These are phyloP conservation scores for Chaetoscypha palmicola DNA, from an alignment of 2,329 filamentous ascomycete species.

Conservation along the genomic window DNA sequence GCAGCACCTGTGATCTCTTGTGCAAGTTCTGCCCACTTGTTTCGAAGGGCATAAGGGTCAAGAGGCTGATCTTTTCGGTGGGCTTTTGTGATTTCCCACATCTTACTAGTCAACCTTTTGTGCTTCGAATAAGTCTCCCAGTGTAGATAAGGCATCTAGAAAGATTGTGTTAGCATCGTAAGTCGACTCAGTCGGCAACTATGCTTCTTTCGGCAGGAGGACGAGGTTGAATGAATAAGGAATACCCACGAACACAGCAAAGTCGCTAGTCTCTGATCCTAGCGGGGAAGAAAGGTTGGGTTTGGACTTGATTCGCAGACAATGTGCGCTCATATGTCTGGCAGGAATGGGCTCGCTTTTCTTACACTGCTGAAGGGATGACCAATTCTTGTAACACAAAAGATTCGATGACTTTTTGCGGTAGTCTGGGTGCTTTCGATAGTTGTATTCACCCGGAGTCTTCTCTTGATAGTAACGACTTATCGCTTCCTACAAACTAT, in stretches of 20 bases:
- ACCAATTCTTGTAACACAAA: constrained; percentile 4
- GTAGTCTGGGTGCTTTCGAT: not conserved
- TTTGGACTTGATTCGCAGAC: not conserved
- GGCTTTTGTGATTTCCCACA: too few relatives aligned
- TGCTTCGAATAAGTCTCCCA: constrained; percentile 1
- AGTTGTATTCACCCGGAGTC: not conserved
- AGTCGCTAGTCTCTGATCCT: not conserved
- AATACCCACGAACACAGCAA: not conserved
- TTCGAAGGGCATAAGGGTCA: not conserved
- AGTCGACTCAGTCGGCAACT: not conserved
- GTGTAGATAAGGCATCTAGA: constrained; percentile 7
- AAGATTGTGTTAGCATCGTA: not conserved
- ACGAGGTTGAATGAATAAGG: not conserved
- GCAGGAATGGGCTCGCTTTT: not conserved
- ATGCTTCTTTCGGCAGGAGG: not conserved
- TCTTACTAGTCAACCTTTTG: too few relatives aligned
- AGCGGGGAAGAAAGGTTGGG: too few relatives aligned
- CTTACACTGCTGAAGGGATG: not conserved
- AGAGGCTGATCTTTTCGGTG: too few relatives aligned
- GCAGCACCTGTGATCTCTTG: not conserved
- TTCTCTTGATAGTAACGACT: constrained; percentile 1
- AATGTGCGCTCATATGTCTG: constrained; percentile 3
- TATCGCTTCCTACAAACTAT: constrained; percentile 2
- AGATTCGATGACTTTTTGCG: not conserved
- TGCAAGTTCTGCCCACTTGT: not conserved